Base-by-base conservation (phyloP, 306 rosid genomes). In the Cicer pinnatifidum region DNA sequence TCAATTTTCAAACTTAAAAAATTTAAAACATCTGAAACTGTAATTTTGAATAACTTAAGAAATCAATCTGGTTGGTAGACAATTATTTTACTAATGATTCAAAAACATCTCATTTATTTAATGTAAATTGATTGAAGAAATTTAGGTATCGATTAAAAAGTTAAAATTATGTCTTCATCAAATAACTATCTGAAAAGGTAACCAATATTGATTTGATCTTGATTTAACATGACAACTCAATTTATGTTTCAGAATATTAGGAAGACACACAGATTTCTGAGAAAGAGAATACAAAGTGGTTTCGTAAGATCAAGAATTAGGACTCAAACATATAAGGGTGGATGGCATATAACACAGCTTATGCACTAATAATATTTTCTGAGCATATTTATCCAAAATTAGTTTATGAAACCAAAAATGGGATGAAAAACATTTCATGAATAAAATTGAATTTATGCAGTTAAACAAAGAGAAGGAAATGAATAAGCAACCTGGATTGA, bases 401-500 rank as follows among this genome's bases (percentile, higher is more conserved):
- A 48, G 64, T 44, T 38, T 28, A 40, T 12, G 46, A 56, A 76
- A 65, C 46, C 8, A 39, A 58, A 72, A 72, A 16, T 33, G 16
- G 43, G 48, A 60, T 17, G 38, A 4, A 52, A 52, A 60, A 4
- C 40, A 11, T 8, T 61, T 19, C 63, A 40, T 2, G 19, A 77
- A 47, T 47, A 23, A 57, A 11, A 47, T 20, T 46, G 41, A 78
- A 43, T 61, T 15, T 41, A 39, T 66, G 75, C 67, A 48, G n/a
- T 58, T 43, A 43, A 67, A 64, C 58, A 35, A 72, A 60, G 76
- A 61, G 48, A 82, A 68, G 71, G 64, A 63, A 80, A 57, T 48
- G 70, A 52, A 68, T 76, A 57, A 54, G 62, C 54, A 78, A 91
- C 98, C 98, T 93, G 17, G 98, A 93, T 81, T 93, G 98, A 81